Conservation (phyloP, 345 rosid species). For the Lepidium aucheri region DNA sequence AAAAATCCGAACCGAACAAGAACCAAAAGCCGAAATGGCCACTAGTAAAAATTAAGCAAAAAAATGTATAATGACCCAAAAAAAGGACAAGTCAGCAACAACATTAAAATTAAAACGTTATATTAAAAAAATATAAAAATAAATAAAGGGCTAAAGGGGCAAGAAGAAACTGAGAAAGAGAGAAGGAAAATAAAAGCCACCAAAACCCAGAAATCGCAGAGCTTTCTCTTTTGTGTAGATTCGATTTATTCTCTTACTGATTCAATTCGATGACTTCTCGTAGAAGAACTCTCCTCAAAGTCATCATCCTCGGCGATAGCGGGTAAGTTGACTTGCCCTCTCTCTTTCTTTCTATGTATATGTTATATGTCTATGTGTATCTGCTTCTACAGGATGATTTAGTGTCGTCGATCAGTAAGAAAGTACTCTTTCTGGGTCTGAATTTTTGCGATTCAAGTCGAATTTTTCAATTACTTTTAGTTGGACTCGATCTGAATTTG, state of each 20-base stretch:
- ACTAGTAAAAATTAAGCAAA: too few relatives aligned
- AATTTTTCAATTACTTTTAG: not conserved
- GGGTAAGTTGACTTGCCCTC: conserved; percentile 57
- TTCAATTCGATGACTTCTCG: conserved; percentile 74
- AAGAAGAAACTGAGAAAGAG: not conserved
- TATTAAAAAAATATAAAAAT: too few relatives aligned
- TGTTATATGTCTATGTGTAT: not conserved
- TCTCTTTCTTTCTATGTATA: not conserved
- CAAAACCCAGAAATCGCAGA: conserved; percentile 2
- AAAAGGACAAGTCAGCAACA: too few relatives aligned
- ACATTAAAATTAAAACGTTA: too few relatives aligned
- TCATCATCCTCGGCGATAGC: conserved; percentile 98
- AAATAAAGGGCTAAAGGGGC: not conserved
- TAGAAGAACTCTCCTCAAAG: conserved; percentile 81
- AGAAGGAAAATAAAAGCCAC: not conserved
- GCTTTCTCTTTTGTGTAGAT: not conserved
- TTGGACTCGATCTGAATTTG: conserved; percentile 5
- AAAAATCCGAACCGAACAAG: too few relatives aligned
- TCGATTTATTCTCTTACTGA: not conserved
- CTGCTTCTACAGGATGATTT: not conserved
- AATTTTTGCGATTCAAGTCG: not conserved
- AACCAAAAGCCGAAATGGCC: too few relatives aligned
- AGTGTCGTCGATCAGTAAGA: not conserved
- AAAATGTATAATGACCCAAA: too few relatives aligned
- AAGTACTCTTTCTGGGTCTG: not conserved